Conservation (phyloP, 192 early-diverging fungal genomes). For the Backusella sp. region DNA sequence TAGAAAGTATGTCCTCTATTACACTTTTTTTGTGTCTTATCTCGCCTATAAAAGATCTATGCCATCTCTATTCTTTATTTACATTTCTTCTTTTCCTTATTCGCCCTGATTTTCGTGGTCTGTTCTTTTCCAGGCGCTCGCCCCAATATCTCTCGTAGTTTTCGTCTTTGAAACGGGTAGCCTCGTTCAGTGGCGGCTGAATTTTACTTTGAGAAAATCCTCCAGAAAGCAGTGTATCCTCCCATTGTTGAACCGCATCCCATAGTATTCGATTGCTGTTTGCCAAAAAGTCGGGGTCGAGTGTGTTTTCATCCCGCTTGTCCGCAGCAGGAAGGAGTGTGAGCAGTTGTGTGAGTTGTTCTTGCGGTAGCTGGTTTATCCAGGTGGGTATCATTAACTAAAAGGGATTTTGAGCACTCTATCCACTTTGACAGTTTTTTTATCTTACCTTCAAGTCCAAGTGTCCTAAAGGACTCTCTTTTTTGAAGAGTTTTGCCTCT, state of each 20-base stretch:
- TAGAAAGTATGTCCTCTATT: too few species aligned
- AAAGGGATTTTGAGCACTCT: too few species aligned
- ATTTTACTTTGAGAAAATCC: neutral
- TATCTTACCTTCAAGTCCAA: too few species aligned
- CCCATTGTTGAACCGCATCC: neutral
- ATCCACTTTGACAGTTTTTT: too few species aligned
- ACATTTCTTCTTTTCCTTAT: neutral
- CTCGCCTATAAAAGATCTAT: too few species aligned
- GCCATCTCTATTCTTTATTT: too few species aligned
- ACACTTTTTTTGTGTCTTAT: too few species aligned
- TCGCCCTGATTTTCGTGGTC: neutral
- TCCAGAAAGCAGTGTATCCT: neutral
- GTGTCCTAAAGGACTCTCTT: too few species aligned
- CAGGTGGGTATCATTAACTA: neutral
- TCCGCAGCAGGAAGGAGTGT: neutral
- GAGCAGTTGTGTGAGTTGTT: neutral
- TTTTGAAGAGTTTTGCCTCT: too few species aligned
- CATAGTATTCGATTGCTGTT: neutral
- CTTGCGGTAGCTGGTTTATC: neutral
- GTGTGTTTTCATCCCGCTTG: neutral
- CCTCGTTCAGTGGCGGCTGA: neutral
- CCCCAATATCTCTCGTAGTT: slow-evolving; percentile 7
- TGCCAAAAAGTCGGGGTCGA: neutral
- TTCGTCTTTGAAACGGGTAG: neutral
- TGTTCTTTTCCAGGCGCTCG: neutral